Evolutionary conservation across 495 filamentous ascomycete species (phyloP).

Genomic region (Tuber brumale): DNA sequence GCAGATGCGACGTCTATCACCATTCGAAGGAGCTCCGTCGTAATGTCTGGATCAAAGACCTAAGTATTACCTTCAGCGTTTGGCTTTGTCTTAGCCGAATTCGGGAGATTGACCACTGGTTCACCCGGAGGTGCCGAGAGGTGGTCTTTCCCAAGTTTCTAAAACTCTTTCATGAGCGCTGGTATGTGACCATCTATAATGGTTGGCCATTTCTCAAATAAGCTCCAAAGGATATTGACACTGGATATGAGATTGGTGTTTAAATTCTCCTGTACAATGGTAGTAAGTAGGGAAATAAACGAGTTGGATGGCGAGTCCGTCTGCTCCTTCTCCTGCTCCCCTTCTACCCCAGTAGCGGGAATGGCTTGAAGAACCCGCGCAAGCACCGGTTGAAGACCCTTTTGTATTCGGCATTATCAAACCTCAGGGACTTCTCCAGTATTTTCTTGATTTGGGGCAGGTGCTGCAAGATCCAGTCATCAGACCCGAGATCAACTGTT

Average conservation of each 20-base stretch:
- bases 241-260: constrained; percentile 73
- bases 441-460: constrained; percentile 74
- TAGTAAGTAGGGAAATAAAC: constrained; percentile 72
- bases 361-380: constrained; percentile 81
- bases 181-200: constrained; percentile 84
- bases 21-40: constrained; percentile 82
- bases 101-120: constrained; percentile 42
- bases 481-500: constrained; percentile 71
- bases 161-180: constrained; percentile 85
- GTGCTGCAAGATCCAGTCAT: constrained; percentile 81
- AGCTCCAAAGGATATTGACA: constrained; percentile 83
- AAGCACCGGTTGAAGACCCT: constrained; percentile 79
- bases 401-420: constrained; percentile 83
- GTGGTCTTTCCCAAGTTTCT: constrained; percentile 90
- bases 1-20: constrained; percentile 83
- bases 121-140: constrained; percentile 63
- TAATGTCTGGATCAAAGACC: constrained; percentile 67
- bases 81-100: constrained; percentile 43
- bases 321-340: constrained; percentile 62
- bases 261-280: constrained; percentile 73
- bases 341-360: constrained; percentile 86
- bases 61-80: constrained; percentile 48
- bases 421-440: constrained; percentile 80
- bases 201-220: constrained; percentile 72
- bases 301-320: constrained; percentile 57